Percentiles rank a stretch among this genome's conserved stretches.
Evolutionary conservation across 1,139 yeast genomes (phyloP).

Genomic region (Kazachstania sp.): DNA sequence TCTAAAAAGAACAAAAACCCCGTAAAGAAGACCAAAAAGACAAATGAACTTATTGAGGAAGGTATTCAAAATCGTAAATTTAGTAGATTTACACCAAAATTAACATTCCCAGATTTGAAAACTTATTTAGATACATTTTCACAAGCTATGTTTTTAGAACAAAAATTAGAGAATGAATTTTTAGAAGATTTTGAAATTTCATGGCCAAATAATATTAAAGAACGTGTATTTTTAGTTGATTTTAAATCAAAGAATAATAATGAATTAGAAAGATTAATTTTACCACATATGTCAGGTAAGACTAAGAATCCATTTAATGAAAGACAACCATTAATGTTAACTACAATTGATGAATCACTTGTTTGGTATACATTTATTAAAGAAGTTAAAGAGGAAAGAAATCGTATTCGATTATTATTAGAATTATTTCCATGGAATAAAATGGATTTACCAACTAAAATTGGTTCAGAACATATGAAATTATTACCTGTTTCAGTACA

Average conservation of each 20-base stretch:
- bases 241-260: slow-evolving; percentile 32
- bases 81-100: slow-evolving; percentile 34
- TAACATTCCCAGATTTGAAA: slow-evolving; percentile 42
- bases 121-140: slow-evolving; percentile 54
- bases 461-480: slow-evolving; percentile 33
- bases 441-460: slow-evolving; percentile 39
- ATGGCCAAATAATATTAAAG: slow-evolving; percentile 45
- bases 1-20: background rate
- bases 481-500: slow-evolving; percentile 58
- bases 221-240: slow-evolving; percentile 32
- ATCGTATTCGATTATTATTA: slow-evolving; percentile 39
- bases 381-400: slow-evolving; percentile 31
- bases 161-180: slow-evolving; percentile 39
- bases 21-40: slow-evolving; percentile 4
- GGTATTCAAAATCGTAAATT: slow-evolving; percentile 28
- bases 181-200: slow-evolving; percentile 44
- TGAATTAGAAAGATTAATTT: slow-evolving; percentile 31
- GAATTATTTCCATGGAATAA: slow-evolving; percentile 52
- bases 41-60: slow-evolving; percentile 26
- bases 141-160: slow-evolving; percentile 55
- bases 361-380: slow-evolving; percentile 43
- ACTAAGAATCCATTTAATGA: slow-evolving; percentile 37
- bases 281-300: slow-evolving; percentile 34
- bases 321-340: slow-evolving; percentile 40
- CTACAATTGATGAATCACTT: slow-evolving; percentile 30